Evolutionary conservation across 352 stramenopile genomes (phyloP).

Genomic region (Phytopythium sindhum): DNA sequence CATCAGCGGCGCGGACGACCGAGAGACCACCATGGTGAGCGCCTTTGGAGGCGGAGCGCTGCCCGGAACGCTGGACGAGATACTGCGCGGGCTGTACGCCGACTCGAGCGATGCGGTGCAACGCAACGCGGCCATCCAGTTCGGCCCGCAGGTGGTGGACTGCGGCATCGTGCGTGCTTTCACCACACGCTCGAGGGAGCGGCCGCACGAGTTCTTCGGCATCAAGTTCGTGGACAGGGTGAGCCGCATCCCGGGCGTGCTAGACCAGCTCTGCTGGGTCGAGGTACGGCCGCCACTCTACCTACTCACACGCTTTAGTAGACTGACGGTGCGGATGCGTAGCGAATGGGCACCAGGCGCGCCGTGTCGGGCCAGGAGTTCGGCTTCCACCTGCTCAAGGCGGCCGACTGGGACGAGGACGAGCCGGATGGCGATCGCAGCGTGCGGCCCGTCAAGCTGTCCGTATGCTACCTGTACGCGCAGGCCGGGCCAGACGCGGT

Average conservation of each 20-base stretch:
- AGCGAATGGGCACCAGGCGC: conserved; percentile 35
- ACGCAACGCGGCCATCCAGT: conserved; percentile 47
- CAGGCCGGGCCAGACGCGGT: conserved; percentile 34
- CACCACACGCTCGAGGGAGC: conserved; percentile 16
- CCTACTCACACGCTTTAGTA: no score
- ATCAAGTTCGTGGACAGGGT: conserved; percentile 60
- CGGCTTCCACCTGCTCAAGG: conserved; percentile 65
- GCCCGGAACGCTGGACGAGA: conserved; percentile 36
- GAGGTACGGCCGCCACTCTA: no score
- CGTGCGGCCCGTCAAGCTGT: conserved; percentile 40
- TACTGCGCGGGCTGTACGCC: conserved; percentile 53
- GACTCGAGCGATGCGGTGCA: conserved; percentile 33
- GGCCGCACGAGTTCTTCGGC: conserved; percentile 53
- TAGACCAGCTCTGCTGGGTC: conserved; percentile 60
- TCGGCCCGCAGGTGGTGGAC: conserved; percentile 30
- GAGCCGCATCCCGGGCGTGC: conserved; percentile 18
- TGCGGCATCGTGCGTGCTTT: conserved; percentile 51
- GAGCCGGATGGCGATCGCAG: conserved; percentile 3
- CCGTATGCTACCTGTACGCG: conserved; percentile 63
- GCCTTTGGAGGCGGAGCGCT: conserved; percentile 52
- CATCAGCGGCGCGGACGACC: conserved; percentile 4
- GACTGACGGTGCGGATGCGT: no score
- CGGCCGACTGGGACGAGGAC: conserved; percentile 31
- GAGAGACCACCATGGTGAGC: conserved; percentile 35
- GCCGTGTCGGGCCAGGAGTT: conserved; percentile 28